Base-by-base conservation (phyloP, 768 basidiomycete species). In the Termitomyces sp. region DNA sequence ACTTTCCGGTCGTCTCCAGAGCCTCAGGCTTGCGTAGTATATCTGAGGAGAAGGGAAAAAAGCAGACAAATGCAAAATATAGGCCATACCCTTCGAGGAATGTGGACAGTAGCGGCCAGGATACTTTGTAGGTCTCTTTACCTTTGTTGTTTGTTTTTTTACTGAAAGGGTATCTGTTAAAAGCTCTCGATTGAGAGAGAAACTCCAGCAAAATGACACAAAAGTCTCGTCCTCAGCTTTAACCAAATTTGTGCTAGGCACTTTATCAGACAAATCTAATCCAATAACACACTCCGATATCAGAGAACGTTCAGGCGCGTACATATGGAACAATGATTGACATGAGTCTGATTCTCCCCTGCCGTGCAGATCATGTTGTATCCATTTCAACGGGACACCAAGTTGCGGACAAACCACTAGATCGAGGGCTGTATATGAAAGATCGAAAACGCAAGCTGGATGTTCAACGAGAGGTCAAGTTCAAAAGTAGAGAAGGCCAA, bases 241-340 rank as follows among this genome's bases (percentile, higher is more conserved):
- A 40, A 89, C 83, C 12, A 82, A 75, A 53, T 77, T 83, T 53
- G 69, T 92, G 14, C 66, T 92, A 42, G 76, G 71, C 30, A 89
- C 84, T 0, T 75, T 94, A 45, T 67, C 75, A 15, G 78, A 87
- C 58, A 72, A 77, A 52, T 78, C 80, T 10, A 93, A 93, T 66
- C 91, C 91, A 1, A 89, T 93, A 50, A 91, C 89, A 1, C 85
- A 89, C 62, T 85, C 85, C 1, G 80, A 87, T 65, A 79, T 83
- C 57, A 73, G 71, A 51, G 73, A 83, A 42, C 81, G 85, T 57
- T 75, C 85, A 66, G 86, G 89, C 85, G 47, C 49, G 76, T 55
- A 50, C 50, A 38, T 38, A 37, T 48, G 54, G 30, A 52, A 14
- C 14, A 43, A 28, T 19, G 21, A 23, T 40, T 31, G 5, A 17